A percentile compares a stretch with the other conserved stretches of the same genome.
Evolutionary conservation across 129 eudicot species (phyloP).

Genomic region (Escallonia rubra): DNA sequence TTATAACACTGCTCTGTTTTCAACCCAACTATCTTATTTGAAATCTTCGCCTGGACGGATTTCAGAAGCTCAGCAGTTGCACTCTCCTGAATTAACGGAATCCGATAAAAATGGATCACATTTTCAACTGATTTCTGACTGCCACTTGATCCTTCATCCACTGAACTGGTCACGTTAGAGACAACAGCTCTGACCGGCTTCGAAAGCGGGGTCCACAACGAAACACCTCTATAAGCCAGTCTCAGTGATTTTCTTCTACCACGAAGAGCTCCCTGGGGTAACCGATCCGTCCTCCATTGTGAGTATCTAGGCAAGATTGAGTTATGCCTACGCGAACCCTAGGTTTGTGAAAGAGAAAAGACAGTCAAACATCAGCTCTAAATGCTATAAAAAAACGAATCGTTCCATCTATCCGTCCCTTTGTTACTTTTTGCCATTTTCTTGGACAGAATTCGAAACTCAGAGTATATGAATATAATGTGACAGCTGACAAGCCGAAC

Average conservation of each 20-base stretch:
- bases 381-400: too few species aligned
- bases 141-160: conserved; percentile 11
- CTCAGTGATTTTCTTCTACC: conserved; percentile 1
- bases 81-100: conserved; percentile 76
- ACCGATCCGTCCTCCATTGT: conserved; percentile 14
- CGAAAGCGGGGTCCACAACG: neutral
- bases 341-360: too few species aligned
- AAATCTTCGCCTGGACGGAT: too few species aligned
- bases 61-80: too few species aligned
- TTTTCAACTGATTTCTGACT: conserved; percentile 1
- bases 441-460: too few species aligned
- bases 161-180: conserved; percentile 31
- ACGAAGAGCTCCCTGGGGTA: conserved; percentile 26
- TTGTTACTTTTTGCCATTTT: too few species aligned
- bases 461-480: too few species aligned
- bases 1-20: conserved; percentile 86
- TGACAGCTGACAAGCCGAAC: too few species aligned
- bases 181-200: conserved; percentile 25
- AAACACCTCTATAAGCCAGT: conserved; percentile 9
- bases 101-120: conserved; percentile 73
- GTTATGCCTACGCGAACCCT: conserved; percentile 45
- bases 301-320: conserved; percentile 27
- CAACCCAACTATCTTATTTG: conserved; percentile 63
- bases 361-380: too few species aligned
- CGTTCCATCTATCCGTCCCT: too few species aligned